Conservation (phyloP, 1,284 basidiomycete species). For the Prillingera fragicola region DNA sequence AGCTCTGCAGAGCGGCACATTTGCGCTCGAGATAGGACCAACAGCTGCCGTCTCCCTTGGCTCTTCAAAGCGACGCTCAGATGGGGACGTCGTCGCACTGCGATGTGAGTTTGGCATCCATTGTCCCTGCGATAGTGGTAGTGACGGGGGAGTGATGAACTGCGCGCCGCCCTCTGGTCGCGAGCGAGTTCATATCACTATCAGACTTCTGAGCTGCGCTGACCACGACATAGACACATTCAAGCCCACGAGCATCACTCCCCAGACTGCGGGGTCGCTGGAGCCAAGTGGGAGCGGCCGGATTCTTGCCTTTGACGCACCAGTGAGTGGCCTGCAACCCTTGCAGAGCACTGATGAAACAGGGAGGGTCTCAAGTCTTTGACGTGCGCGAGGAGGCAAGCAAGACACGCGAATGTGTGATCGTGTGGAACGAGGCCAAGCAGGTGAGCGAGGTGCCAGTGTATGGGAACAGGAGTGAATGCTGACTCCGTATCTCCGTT, state of each 20-base stretch:
- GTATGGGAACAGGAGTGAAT: background rate
- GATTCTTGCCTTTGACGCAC: conserved; percentile 5
- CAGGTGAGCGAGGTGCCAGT: conserved; percentile 19
- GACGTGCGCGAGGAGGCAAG: conserved; percentile 33
- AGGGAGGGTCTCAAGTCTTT: conserved; percentile 34
- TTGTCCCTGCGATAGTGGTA: background rate
- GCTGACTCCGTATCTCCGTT: background rate
- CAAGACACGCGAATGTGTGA: conserved; percentile 39
- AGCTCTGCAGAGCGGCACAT: conserved; percentile 15
- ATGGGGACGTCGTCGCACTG: conserved; percentile 13
- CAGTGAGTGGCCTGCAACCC: background rate
- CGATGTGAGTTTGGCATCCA: conserved; percentile 10
- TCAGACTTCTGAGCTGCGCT: too few relatives aligned
- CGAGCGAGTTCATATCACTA: too few relatives aligned
- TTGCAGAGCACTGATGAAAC: conserved; percentile 6
- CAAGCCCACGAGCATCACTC: conserved; percentile 38
- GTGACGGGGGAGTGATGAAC: background rate
- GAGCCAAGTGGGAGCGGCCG: conserved; percentile 11
- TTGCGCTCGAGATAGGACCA: conserved; percentile 11
- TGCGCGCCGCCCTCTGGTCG: background rate
- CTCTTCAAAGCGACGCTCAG: background rate
- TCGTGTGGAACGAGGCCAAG: conserved; percentile 31
- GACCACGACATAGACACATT: too few relatives aligned
- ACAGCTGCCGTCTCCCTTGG: conserved; percentile 6
- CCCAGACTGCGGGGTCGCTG: conserved; percentile 23